Evolutionary conservation across 23 red algal genomes (phyloP), one percentile per base, ranked within the genome.

Genomic region (Gracilaria caudata): DNA sequence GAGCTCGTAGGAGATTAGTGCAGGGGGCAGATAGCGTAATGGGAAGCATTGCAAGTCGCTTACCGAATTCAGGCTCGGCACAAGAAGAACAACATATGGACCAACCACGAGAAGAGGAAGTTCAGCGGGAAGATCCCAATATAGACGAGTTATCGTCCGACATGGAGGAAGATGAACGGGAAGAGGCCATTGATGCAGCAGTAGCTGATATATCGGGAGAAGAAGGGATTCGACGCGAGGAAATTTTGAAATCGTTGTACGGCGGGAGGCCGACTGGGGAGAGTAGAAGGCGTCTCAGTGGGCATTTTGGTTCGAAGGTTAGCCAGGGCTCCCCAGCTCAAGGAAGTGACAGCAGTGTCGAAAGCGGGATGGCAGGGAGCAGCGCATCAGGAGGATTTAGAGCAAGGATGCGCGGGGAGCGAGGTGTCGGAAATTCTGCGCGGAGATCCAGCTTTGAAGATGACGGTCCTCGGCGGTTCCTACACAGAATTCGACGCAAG

Each of bases 21-120:
- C 76, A 76, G 55, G 59, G 77, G 30, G 66, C 87, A 8, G 87
- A 61, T 73, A 80, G 49, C 68, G 57, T 91, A 21, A 80, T 63
- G 60, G 87, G 68, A 82, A 91, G 76, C 65, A 57, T 81, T 53
- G 46, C 28, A 9, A 59, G 77, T 51, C 61, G 71, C 32, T 32
- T 91, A 12, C 79, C 79, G 39, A 83, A 53, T 46, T 44, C 63
- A 64, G 39, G 33, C 38, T 44, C 57, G 39, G 38, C 51, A 49
- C 17, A 7, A 7, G 79, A 39, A 4, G 79, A 37, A 32, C 36
- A 68, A 40, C 35, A 64, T 20, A 17, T 66, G 12, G 29, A 5
- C 17, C 49, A 66, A 49, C 43, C 59, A 41, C 12, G 16, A 24
- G 78, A 84, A 10, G 61, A 66, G 30, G 82, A 86, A 0, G 64